Conservation (phyloP, 1,284 basidiomycete genomes). For the Malassezia furfur region DNA sequence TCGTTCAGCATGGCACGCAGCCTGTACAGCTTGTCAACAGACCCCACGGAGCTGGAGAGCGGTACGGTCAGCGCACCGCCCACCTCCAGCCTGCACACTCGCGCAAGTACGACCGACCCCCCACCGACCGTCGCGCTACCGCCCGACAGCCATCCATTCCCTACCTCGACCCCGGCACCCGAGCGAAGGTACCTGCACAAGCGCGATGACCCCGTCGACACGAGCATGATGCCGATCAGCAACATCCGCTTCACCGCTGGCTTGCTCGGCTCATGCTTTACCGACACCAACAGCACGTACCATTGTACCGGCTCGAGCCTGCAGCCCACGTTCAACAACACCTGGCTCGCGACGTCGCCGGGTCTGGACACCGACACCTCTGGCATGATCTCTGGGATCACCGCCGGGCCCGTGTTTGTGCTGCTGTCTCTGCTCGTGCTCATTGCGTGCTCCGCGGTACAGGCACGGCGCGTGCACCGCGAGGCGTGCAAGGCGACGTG, state of each 20-base stretch:
- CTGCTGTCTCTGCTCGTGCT: not conserved
- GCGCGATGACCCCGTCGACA: not conserved
- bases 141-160: not conserved
- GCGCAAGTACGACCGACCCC: not conserved
- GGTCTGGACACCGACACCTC: constrained; percentile 1
- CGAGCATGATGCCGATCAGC: not conserved
- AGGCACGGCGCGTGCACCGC: constrained; percentile 5
- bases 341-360: not conserved
- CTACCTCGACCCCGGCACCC: not conserved
- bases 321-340: constrained; percentile 1
- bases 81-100: not conserved
- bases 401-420: not conserved
- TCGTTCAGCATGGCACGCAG: not conserved
- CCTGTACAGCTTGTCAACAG: not conserved
- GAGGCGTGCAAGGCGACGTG: constrained; percentile 2
- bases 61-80: not conserved
- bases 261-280: constrained; percentile 14
- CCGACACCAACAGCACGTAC: not conserved
- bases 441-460: not conserved
- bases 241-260: constrained; percentile 3
- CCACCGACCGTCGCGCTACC: not conserved
- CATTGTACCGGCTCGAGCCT: constrained; percentile 5
- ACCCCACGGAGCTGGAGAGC: not conserved
- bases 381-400: not conserved
- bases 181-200: not conserved